These are phyloP conservation scores for Geotrichum macrosporum DNA, from an alignment of 1,139 yeast species.

Conservation along the genomic window DNA sequence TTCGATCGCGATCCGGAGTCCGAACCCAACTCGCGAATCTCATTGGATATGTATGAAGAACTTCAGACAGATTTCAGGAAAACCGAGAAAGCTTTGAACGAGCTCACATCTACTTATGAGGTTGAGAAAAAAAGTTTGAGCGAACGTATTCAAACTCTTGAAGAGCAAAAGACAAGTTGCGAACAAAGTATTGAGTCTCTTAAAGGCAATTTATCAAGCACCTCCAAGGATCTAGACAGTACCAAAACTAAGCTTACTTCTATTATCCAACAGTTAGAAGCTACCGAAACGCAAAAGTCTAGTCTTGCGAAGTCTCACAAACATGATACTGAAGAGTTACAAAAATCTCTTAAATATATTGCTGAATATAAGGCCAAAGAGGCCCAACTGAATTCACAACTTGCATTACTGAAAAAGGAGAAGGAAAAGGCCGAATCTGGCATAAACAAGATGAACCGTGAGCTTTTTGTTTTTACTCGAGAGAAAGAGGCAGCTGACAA, in stretches of 20 bases:
- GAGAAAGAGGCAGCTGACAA: conserved; percentile 54
- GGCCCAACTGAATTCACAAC: conserved; percentile 40
- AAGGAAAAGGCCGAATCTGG: conserved; percentile 79
- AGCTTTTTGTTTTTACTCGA: conserved; percentile 60
- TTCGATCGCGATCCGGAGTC: conserved; percentile 67
- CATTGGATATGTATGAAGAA: conserved; percentile 68
- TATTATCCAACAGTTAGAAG: conserved; percentile 20
- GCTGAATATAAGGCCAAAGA: conserved; percentile 37
- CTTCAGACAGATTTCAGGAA: conserved; percentile 45
- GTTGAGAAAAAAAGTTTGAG: conserved; percentile 25
- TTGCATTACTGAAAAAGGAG: conserved; percentile 43
- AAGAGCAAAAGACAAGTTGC: conserved; percentile 23
- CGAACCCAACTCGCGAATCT: conserved; percentile 64
- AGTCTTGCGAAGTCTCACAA: conserved; percentile 23
- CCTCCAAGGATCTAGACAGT: conserved; percentile 21
- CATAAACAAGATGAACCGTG: conserved; percentile 85
- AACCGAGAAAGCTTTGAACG: conserved; percentile 37
- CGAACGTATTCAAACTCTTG: conserved; percentile 25
- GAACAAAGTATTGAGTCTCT: conserved; percentile 23
- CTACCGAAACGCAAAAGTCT: conserved; percentile 19
- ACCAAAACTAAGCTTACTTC: conserved; percentile 20
- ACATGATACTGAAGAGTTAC: conserved; percentile 22
- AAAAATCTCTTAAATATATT: conserved; percentile 24
- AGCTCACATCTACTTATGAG: conserved; percentile 26
- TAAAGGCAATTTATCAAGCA: conserved; percentile 16